Percentiles rank a stretch among this genome's conserved stretches.
These are phyloP conservation scores for Leptographium wingfieldii DNA, from an alignment of 2,329 filamentous ascomycete genomes.

Conservation along the genomic window DNA sequence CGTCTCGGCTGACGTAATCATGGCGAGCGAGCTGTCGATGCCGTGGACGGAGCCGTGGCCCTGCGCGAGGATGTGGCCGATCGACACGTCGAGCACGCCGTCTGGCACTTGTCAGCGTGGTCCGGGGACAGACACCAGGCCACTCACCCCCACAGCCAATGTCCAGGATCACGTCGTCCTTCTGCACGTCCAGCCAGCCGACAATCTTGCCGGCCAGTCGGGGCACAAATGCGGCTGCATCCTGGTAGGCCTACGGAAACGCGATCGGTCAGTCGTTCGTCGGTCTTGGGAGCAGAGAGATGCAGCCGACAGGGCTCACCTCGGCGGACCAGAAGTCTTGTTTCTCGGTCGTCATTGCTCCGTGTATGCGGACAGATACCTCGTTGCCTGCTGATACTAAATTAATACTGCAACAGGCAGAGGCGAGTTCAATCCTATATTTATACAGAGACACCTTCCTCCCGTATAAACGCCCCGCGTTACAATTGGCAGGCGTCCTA, in stretches of 20 bases:
- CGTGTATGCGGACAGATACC: not conserved
- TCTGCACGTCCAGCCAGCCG: constrained; percentile 43
- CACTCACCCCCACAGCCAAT: constrained; percentile 48
- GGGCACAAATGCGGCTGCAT: constrained; percentile 51
- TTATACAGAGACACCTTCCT: no score
- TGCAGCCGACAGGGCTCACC: constrained; percentile 13
- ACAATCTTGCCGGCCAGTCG: constrained; percentile 46
- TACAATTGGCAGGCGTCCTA: no score
- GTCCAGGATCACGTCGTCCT: constrained; percentile 47
- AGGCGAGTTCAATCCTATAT: no score
- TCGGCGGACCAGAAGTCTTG: constrained; percentile 28
- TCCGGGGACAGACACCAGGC: no score
- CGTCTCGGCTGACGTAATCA: constrained; percentile 41
- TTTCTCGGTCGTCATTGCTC: constrained; percentile 1
- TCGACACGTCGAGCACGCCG: constrained; percentile 43
- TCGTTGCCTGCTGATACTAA: no score
- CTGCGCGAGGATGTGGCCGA: constrained; percentile 31
- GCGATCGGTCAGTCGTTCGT: not conserved
- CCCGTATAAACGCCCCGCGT: no score
- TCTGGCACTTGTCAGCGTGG: constrained; percentile 23
- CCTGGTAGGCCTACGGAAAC: constrained; percentile 38
- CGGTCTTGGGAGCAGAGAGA: not conserved
- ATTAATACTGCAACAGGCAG: no score
- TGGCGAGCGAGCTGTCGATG: constrained; percentile 43
- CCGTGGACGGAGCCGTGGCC: constrained; percentile 40